Conservation (phyloP, 495 filamentous ascomycete species). For the Trichocladium antarcticum region DNA sequence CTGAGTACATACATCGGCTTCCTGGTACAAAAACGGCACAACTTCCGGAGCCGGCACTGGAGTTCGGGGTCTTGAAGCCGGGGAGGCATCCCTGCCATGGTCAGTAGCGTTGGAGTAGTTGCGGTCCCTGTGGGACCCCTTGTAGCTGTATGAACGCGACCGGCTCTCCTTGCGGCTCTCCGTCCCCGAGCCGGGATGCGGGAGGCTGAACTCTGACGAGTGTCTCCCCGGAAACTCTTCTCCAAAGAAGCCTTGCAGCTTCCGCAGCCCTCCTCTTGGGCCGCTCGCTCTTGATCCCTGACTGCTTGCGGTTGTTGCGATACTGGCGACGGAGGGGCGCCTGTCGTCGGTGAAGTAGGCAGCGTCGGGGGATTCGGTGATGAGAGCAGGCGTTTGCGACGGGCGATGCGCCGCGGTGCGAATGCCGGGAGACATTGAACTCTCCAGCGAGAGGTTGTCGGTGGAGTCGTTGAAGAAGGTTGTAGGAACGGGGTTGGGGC, state of each 20-base stretch:
- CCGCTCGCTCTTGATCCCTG: constrained; percentile 75
- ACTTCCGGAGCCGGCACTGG: constrained; percentile 89
- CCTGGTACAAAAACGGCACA: constrained; percentile 91
- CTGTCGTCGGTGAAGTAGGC: constrained; percentile 61
- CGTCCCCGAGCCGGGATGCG: constrained; percentile 40
- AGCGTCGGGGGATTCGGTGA: constrained; percentile 57
- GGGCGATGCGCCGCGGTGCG: constrained; percentile 52
- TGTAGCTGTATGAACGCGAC: constrained; percentile 49
- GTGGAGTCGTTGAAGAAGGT: constrained; percentile 57
- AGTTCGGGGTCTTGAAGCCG: constrained; percentile 62
- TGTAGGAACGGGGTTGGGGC: constrained; percentile 26
- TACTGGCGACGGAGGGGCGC: constrained; percentile 80
- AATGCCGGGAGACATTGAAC: constrained; percentile 55
- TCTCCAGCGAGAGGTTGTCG: constrained; percentile 46
- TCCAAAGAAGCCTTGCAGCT: constrained; percentile 75
- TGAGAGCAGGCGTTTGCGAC: constrained; percentile 28
- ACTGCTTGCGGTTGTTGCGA: constrained; percentile 75
- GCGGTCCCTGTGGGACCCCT: constrained; percentile 49
- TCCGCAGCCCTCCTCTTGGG: constrained; percentile 53
- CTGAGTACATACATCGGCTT: constrained; percentile 54
- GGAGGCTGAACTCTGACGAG: constrained; percentile 62
- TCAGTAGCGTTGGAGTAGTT: constrained; percentile 64
- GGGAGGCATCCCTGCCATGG: constrained; percentile 52
- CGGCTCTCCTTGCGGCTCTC: constrained; percentile 42
- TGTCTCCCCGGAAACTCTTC: constrained; percentile 65